Conservation (phyloP, 2,329 filamentous ascomycete genomes). For the Sporothrix luriei region DNA sequence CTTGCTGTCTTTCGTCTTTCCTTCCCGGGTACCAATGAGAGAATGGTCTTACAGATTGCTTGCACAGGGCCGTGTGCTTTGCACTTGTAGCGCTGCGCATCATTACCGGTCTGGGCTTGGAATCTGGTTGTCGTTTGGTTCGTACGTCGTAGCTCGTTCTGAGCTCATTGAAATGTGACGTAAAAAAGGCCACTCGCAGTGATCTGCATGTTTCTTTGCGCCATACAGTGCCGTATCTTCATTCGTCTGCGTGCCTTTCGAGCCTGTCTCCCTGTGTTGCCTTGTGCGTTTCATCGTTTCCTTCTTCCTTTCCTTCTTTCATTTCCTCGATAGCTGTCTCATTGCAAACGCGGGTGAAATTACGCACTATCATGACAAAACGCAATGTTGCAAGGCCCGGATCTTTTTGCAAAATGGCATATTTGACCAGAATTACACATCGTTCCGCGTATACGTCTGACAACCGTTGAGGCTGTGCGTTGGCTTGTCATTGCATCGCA, state of each 20-base stretch:
- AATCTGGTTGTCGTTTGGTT: not conserved
- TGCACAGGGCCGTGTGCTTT: not conserved
- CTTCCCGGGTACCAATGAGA: not conserved
- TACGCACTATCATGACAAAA: not conserved
- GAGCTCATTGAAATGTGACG: not conserved
- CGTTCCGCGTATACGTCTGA: not conserved
- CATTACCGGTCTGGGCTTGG: not conserved
- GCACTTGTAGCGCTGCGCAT: not conserved
- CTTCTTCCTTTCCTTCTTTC: not conserved
- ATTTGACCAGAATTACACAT: not conserved
- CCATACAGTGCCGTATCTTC: not conserved
- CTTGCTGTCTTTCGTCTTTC: not conserved
- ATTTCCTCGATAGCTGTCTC: not conserved
- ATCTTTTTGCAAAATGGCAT: not conserved
- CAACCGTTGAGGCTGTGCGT: not conserved
- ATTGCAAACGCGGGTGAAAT: not conserved
- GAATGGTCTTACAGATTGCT: not conserved
- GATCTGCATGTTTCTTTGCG: conserved; percentile 3
- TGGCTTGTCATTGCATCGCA: not conserved
- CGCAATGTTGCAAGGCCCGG: not conserved
- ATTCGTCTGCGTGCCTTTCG: too few relatives aligned
- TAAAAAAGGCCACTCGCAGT: not conserved
- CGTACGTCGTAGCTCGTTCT: not conserved
- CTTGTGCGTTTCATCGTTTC: not conserved
- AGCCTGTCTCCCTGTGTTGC: not conserved